Conservation (phyloP, 2,329 filamentous ascomycete genomes). For the Neoascochyta sp. region DNA sequence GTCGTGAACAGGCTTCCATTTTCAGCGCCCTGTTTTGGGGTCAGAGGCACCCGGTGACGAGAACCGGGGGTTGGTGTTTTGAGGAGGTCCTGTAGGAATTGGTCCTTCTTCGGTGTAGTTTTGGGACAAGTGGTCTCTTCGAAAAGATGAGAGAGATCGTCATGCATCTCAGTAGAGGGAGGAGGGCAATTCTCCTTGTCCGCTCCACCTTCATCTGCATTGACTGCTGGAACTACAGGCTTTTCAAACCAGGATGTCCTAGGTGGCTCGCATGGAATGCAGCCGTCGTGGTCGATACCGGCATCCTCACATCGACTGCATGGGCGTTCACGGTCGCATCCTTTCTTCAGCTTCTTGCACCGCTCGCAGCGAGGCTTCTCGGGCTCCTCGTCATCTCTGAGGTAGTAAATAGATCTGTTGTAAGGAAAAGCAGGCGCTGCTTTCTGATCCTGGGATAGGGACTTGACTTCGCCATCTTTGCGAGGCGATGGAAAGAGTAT, state of each 20-base stretch:
- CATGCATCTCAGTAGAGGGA: conserved; percentile 36
- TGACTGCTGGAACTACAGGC: conserved; percentile 6
- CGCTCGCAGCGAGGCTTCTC: conserved; percentile 23
- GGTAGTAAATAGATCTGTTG: too few relatives aligned
- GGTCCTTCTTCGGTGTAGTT: conserved; percentile 56
- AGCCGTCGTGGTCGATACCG: conserved; percentile 20
- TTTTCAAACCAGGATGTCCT: conserved; percentile 16
- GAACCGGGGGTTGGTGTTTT: conserved; percentile 45
- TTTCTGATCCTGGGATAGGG: too few relatives aligned
- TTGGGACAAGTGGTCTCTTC: conserved; percentile 58
- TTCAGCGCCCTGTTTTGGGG: conserved; percentile 27
- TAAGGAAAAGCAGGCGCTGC: too few relatives aligned
- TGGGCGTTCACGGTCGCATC: conserved; percentile 25
- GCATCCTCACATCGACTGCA: conserved; percentile 20
- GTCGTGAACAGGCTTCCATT: conserved; percentile 27
- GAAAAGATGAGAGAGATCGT: conserved; percentile 64
- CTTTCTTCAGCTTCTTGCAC: conserved; percentile 22
- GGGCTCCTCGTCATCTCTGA: conserved; percentile 11
- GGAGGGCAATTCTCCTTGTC: conserved; percentile 59
- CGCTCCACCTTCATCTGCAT: conserved; percentile 9
- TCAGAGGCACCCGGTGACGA: conserved; percentile 35
- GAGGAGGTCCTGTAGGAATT: conserved; percentile 49
- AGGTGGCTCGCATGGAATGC: conserved; percentile 17
- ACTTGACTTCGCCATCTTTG: conserved; percentile 60
- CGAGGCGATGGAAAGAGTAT: conserved; percentile 74